Conservation (phyloP, 352 stramenopile species). For the Phytopythium kandeliae region DNA sequence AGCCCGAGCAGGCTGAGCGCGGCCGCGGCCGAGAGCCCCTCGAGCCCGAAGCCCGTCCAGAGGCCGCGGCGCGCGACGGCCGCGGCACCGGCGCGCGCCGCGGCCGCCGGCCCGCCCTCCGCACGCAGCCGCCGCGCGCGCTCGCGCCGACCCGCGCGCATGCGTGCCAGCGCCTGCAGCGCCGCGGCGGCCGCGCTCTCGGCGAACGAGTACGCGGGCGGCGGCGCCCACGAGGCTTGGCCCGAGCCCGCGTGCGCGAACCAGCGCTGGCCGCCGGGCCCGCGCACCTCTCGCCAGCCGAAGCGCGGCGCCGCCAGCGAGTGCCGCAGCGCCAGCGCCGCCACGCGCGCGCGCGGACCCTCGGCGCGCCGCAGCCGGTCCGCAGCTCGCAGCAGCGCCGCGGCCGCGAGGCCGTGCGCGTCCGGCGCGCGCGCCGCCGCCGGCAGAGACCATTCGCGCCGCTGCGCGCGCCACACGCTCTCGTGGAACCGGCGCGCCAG, state of each 20-base stretch:
- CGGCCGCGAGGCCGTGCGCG: slow-evolving; percentile 33
- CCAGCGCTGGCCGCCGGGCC: slow-evolving; percentile 13
- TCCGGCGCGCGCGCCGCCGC: slow-evolving; percentile 41
- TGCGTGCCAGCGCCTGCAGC: slow-evolving; percentile 55
- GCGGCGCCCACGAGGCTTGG: slow-evolving; percentile 47
- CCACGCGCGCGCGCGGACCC: slow-evolving; percentile 12
- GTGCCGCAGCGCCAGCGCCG: slow-evolving; percentile 25
- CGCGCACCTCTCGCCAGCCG: slow-evolving; percentile 46
- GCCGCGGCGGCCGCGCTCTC: slow-evolving; percentile 57
- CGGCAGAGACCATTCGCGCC: slow-evolving; percentile 46
- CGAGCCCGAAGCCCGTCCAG: slow-evolving; percentile 68
- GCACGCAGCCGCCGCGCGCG: slow-evolving; percentile 17
- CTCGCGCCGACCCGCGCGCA: slow-evolving; percentile 33
- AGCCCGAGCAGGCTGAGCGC: slow-evolving; percentile 61
- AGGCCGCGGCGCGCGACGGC: slow-evolving; percentile 16
- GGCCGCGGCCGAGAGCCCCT: slow-evolving; percentile 51
- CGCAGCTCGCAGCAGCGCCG: slow-evolving; percentile 37
- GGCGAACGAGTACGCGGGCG: slow-evolving; percentile 54
- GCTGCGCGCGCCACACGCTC: slow-evolving; percentile 43
- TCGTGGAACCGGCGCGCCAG: slow-evolving; percentile 37
- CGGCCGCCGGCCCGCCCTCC: slow-evolving; percentile 40
- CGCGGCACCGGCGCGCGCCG: slow-evolving; percentile 25
- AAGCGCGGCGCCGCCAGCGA: slow-evolving; percentile 58
- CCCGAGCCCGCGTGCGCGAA: slow-evolving; percentile 42
- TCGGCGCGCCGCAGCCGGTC: slow-evolving; percentile 18